phyloP scores from a whole-genome alignment of 2,329 filamentous ascomycete species.

The Aphanocladium album region DNA sequence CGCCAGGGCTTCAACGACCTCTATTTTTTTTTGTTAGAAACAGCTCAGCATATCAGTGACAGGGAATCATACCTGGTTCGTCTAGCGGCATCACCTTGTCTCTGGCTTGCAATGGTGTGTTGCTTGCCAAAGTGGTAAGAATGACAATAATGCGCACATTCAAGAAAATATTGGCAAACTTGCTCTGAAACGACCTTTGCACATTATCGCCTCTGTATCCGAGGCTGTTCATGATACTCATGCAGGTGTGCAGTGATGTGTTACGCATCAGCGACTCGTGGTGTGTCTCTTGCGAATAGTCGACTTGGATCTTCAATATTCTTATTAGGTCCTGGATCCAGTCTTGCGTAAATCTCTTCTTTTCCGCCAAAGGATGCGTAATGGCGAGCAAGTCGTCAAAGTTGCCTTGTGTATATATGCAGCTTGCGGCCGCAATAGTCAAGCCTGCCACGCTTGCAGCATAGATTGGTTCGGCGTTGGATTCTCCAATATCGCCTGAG shows the following conservation, averaged over 20 bases:
- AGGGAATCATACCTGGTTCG: conserved; percentile 41
- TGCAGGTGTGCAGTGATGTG: conserved; percentile 63
- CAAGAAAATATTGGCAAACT: conserved; percentile 69
- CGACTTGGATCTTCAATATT: conserved; percentile 67
- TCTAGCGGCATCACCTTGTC: conserved; percentile 56
- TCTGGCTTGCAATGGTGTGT: conserved; percentile 48
- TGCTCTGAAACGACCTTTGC: conserved; percentile 61
- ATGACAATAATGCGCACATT: conserved; percentile 69
- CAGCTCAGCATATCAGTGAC: not conserved
- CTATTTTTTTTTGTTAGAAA: conserved; percentile 33
- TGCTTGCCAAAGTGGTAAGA: conserved; percentile 59
- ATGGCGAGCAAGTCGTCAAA: conserved; percentile 70
- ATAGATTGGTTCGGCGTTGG: conserved; percentile 49
- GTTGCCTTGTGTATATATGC: conserved; percentile 41
- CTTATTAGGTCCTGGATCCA: conserved; percentile 64
- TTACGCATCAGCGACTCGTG: conserved; percentile 72
- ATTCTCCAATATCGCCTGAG: conserved; percentile 42
- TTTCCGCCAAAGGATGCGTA: conserved; percentile 44
- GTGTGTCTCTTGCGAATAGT: conserved; percentile 72
- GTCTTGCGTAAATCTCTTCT: conserved; percentile 49
- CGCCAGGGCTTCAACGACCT: conserved; percentile 66
- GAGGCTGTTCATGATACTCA: conserved; percentile 75
- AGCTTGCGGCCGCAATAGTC: conserved; percentile 45
- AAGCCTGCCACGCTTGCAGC: conserved; percentile 58
- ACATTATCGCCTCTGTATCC: conserved; percentile 63